These are phyloP conservation scores for Brassica incana DNA, from an alignment of 345 rosid genomes.

Conservation along the genomic window DNA sequence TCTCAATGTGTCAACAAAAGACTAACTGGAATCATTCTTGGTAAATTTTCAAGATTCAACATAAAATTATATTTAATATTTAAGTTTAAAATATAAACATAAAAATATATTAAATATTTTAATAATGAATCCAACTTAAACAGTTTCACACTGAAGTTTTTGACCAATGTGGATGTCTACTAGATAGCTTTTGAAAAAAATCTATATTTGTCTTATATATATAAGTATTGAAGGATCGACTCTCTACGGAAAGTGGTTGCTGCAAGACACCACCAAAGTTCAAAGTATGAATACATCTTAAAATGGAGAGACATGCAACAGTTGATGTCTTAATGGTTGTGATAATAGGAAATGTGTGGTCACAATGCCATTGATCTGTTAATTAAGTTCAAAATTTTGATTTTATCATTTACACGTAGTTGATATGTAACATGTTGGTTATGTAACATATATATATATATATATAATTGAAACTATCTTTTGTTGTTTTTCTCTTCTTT, in stretches of 20 bases:
- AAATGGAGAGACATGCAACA: conserved; percentile 1
- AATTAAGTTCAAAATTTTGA: background rate
- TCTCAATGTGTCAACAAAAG: background rate
- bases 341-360: background rate
- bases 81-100: background rate
- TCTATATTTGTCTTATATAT: no score
- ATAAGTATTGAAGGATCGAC: conserved; percentile 1
- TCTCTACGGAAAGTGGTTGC: background rate
- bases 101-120: no score
- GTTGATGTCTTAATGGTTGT: conserved; percentile 9
- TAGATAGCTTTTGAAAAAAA: background rate
- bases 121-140: background rate
- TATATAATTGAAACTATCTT: background rate
- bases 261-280: conserved; percentile 18
- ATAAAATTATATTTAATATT: no score
- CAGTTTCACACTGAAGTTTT: background rate
- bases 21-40: background rate
- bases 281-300: background rate
- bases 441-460: conserved; percentile 1
- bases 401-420: background rate
- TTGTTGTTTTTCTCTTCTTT: no score
- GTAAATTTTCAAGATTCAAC: background rate
- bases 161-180: background rate
- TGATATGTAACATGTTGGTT: background rate
- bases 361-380: conserved; percentile 7